Evolutionary conservation across 2,329 filamentous ascomycete genomes (phyloP).

Genomic region (Pseudopyricularia javanii): DNA sequence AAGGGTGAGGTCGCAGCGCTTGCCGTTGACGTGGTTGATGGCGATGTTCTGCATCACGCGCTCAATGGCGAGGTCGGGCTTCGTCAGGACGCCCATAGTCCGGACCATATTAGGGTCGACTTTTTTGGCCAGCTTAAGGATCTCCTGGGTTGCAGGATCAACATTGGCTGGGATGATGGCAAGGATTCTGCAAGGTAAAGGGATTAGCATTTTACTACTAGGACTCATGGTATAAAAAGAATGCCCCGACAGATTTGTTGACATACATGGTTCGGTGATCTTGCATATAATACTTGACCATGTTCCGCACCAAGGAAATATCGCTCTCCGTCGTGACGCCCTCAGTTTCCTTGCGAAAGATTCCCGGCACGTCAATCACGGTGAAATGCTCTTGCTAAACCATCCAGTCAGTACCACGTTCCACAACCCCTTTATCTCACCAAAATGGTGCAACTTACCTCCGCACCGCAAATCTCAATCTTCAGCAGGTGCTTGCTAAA

Average conservation of each 20-base stretch:
- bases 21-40: conserved; percentile 27
- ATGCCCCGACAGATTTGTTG: conserved; percentile 19
- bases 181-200: conserved; percentile 46
- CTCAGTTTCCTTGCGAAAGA: conserved; percentile 28
- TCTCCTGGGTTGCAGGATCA: conserved; percentile 24
- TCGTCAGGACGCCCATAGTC: conserved; percentile 41
- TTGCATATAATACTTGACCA: conserved; percentile 34
- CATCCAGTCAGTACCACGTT: neutral
- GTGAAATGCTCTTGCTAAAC: conserved; percentile 30
- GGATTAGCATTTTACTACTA: too few species aligned
- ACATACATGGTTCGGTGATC: conserved; percentile 28
- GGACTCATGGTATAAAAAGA: too few species aligned
- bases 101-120: conserved; percentile 25
- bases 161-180: conserved; percentile 27
- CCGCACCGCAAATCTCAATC: conserved; percentile 30
- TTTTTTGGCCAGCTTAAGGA: conserved; percentile 22
- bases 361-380: conserved; percentile 40
- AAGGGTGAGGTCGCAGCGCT: conserved; percentile 25
- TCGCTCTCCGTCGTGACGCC: conserved; percentile 31
- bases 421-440: neutral
- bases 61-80: conserved; percentile 42
- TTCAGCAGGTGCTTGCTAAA: conserved; percentile 35
- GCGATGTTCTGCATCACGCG: conserved; percentile 21
- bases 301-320: conserved; percentile 28
- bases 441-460: conserved; percentile 12